Evolutionary conservation across 805 yeast genomes (phyloP), one percentile per base, ranked within the genome.

Genomic region (Maudiozyma bulderi): DNA sequence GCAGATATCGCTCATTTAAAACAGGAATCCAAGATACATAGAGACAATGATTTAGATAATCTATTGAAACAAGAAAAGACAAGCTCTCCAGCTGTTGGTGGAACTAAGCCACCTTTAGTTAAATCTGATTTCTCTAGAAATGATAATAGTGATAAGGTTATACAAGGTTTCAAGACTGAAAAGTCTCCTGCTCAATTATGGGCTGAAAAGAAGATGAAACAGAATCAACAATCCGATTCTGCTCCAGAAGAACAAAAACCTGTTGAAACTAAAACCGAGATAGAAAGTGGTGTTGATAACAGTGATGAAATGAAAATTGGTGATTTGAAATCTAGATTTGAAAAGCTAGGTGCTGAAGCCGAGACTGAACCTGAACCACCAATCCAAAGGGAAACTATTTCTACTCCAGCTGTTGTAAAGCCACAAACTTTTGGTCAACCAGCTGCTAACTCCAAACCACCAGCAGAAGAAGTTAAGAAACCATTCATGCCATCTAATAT

Each of bases 111-210:
- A 13, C 66, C 72, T 15, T 42, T 57, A 10, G 20, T 42, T 20
- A 39, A 14, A n/a, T 40, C 45, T 20, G 39, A 42, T 33, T 41
- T 35, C 11, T 9, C 32, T 14, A 35, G 38, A 29, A 15, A 38
- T 11, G 46, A 60, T 30, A 54, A 58, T 13, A 33, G 28, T 43
- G 70, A 68, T 40, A 73, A 76, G 51, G 67, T 74, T 4, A 74
- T 76, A 43, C 80, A 81, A 47, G 91, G 87, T 39, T 69, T 80
- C 45, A 77, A 77, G 52, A 77, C 75, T 52, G 96, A 95, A 52
- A 86, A 87, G 67, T 85, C 95, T 7, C 96, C 97, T 28, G 96
- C 96, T 31, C 96, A 89, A 69, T 59, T 86, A 31, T 89, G 97
- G 97, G 97, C 96, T 28, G 96, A 85, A 63, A 85, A 82, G 70